Evolutionary conservation across 1,284 basidiomycete genomes (phyloP).

Genomic region (Anthracocystis setariae): DNA sequence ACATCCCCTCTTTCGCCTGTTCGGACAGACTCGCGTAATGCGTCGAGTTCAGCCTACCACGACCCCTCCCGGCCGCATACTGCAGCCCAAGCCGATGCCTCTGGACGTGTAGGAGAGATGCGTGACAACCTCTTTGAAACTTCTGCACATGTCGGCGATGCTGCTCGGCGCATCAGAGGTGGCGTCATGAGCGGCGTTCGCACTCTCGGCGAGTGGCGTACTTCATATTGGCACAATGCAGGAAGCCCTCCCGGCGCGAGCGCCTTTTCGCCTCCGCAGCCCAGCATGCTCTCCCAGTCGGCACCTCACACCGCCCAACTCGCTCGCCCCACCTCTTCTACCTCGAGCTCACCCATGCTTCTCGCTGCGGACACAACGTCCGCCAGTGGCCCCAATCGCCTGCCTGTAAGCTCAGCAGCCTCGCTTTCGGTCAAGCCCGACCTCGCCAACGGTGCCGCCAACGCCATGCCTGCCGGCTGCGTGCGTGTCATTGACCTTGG

Average conservation of each 20-base stretch:
- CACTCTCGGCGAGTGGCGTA: slow-evolving; percentile 46
- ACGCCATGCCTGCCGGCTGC: slow-evolving; percentile 6
- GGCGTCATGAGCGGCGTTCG: slow-evolving; percentile 46
- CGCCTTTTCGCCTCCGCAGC: slow-evolving; percentile 18
- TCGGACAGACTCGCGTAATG: slow-evolving; percentile 19
- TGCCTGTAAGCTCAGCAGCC: slow-evolving; percentile 11
- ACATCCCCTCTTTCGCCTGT: slow-evolving; percentile 11
- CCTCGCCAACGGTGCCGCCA: background rate
- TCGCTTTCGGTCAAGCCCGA: slow-evolving; percentile 3
- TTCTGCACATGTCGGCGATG: slow-evolving; percentile 41
- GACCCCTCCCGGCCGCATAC: slow-evolving; percentile 13
- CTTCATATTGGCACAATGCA: slow-evolving; percentile 40
- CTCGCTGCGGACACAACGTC: slow-evolving; percentile 12
- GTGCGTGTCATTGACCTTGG: slow-evolving; percentile 37
- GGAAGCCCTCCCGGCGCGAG: slow-evolving; percentile 12
- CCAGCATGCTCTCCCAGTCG: slow-evolving; percentile 37
- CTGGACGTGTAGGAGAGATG: slow-evolving; percentile 34
- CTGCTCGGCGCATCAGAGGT: slow-evolving; percentile 43
- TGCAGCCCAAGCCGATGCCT: slow-evolving; percentile 4
- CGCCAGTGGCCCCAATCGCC: slow-evolving; percentile 9
- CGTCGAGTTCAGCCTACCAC: slow-evolving; percentile 11
- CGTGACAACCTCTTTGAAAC: slow-evolving; percentile 49
- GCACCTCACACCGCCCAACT: slow-evolving; percentile 27
- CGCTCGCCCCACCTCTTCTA: slow-evolving; percentile 25
- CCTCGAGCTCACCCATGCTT: slow-evolving; percentile 40